phyloP scores from a whole-genome alignment of 1,284 basidiomycete genomes.

The Ganoderma lucidum region DNA sequence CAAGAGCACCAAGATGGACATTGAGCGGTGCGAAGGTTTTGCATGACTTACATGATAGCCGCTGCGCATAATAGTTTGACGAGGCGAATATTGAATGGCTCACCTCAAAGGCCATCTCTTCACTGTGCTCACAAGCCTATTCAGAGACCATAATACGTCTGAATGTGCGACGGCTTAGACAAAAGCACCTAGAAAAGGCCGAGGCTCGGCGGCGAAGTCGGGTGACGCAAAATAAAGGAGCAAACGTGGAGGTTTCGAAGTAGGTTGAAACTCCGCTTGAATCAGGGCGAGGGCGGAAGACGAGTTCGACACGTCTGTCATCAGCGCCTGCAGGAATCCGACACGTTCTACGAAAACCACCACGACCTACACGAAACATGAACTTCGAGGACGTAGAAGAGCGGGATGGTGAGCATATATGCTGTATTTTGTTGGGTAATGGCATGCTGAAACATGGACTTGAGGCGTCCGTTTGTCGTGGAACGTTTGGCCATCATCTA shows the following conservation, averaged over 20 bases:
- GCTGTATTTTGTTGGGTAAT: neutral
- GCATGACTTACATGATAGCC: neutral
- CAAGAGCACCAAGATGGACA: neutral
- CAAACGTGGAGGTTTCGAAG: neutral
- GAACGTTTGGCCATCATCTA: constrained; percentile 99
- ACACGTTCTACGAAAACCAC: constrained; percentile 24
- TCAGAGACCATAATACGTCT: neutral
- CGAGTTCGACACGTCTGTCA: constrained; percentile 30
- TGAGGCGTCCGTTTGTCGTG: constrained; percentile 92
- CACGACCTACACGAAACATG: constrained; percentile 42
- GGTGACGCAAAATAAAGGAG: neutral
- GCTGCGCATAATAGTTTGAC: neutral
- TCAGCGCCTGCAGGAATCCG: constrained; percentile 20
- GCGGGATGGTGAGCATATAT: constrained; percentile 57
- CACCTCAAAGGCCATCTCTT: neutral
- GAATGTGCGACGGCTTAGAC: no score
- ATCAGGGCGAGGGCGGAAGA: neutral
- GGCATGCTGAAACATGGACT: constrained; percentile 3
- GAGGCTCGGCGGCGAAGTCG: no score
- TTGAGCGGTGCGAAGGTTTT: neutral
- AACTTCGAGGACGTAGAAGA: constrained; percentile 71
- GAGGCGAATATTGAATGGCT: neutral
- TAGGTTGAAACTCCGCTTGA: constrained; percentile 13
- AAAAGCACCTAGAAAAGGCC: neutral
- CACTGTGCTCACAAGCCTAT: no score